phyloP scores from a whole-genome alignment of 1,284 basidiomycete genomes.

The Coniferiporia sulphurascens region DNA sequence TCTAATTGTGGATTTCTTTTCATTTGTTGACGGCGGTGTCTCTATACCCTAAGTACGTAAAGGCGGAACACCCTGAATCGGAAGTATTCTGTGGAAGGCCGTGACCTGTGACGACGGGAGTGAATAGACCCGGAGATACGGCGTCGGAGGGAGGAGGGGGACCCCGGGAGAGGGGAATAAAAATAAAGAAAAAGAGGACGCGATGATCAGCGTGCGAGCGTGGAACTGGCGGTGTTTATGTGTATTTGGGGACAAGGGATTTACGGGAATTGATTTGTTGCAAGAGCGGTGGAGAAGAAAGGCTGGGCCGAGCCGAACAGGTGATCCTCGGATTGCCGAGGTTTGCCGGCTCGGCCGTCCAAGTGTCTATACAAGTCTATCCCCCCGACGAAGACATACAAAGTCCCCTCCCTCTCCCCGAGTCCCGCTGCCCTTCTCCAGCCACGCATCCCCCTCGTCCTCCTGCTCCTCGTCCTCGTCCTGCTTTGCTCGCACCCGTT shows the following conservation, averaged over 20 bases:
- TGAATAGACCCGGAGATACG: constrained; percentile 4
- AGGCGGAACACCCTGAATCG: constrained; percentile 18
- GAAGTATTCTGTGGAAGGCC: not conserved
- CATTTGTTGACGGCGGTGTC: not conserved
- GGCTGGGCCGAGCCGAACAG: constrained; percentile 9
- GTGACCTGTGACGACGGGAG: not conserved
- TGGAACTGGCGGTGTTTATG: constrained; percentile 1
- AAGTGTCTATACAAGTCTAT: not conserved
- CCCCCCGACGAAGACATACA: not conserved
- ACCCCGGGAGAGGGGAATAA: constrained; percentile 16
- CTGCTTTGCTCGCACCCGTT: not conserved
- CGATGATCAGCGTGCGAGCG: constrained; percentile 12
- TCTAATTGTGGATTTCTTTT: constrained; percentile 21
- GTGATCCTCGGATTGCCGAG: constrained; percentile 17
- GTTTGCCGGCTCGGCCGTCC: constrained; percentile 2
- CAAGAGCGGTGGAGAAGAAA: constrained; percentile 13
- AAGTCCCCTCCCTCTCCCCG: not conserved
- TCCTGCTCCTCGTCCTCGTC: constrained; percentile 41
- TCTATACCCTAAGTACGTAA: constrained; percentile 21
- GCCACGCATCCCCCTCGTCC: constrained; percentile 58
- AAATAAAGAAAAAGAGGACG: not conserved
- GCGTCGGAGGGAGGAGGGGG: not conserved
- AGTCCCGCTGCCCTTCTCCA: constrained; percentile 25
- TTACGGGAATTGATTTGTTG: too few species aligned
- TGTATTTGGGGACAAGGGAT: not conserved